Percentiles rank a stretch among this genome's conserved stretches.
phyloP scores from a whole-genome alignment of 345 rosid species.

The Boechera retrofracta region DNA sequence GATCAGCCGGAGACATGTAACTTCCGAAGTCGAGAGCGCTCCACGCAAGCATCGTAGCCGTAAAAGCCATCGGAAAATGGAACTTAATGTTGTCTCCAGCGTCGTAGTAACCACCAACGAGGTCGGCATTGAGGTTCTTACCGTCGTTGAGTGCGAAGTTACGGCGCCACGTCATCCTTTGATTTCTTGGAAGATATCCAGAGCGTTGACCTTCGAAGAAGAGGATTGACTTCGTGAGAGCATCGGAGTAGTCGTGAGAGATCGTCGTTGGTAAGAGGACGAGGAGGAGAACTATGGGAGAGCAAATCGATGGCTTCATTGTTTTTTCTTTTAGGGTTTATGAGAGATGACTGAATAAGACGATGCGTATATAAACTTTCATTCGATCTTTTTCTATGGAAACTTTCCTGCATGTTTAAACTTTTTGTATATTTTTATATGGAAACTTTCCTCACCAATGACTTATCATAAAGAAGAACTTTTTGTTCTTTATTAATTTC shows the following conservation, averaged over 20 bases:
- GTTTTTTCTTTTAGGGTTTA: neutral
- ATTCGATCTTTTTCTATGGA: neutral
- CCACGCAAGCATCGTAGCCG: constrained; percentile 86
- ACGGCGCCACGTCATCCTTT: constrained; percentile 69
- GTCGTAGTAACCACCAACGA: constrained; percentile 89
- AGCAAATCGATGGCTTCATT: constrained; percentile 12
- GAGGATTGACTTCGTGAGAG: constrained; percentile 76
- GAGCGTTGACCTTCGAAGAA: constrained; percentile 96
- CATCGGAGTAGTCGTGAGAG: constrained; percentile 68
- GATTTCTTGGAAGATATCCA: constrained; percentile 68
- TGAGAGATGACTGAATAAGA: neutral
- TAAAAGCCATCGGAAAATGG: constrained; percentile 93
- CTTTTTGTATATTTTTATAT: neutral
- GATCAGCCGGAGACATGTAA: constrained; percentile 67
- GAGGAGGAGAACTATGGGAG: constrained; percentile 11
- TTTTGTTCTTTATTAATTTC: neutral
- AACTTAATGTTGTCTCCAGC: constrained; percentile 94
- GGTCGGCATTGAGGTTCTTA: constrained; percentile 57
- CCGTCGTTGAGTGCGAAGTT: constrained; percentile 80
- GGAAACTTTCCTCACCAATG: neutral
- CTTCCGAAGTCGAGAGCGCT: constrained; percentile 76
- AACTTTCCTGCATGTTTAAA: neutral
- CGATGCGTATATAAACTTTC: neutral
- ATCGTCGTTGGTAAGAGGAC: constrained; percentile 24
- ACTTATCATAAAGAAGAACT: neutral